Conservation (phyloP, 139 green algal genomes). For the Chlorella sorokiniana region DNA sequence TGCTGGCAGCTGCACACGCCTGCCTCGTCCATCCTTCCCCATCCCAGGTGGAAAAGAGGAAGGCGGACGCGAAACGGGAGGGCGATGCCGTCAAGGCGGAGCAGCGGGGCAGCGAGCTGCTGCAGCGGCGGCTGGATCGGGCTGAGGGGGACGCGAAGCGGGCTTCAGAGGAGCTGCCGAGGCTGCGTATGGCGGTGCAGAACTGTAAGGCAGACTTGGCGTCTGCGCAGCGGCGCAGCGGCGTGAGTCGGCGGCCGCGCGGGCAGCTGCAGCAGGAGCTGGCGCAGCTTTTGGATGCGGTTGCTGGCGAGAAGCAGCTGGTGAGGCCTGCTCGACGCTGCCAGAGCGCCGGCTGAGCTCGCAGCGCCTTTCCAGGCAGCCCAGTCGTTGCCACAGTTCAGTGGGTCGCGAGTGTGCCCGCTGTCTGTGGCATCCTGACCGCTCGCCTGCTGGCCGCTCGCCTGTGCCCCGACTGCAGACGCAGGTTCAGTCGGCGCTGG, state of each 20-base stretch:
- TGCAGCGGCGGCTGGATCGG: constrained; percentile 12
- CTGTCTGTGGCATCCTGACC: too few species aligned
- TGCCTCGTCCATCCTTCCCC: background rate
- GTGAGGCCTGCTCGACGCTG: background rate
- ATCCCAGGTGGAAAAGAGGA: constrained; percentile 24
- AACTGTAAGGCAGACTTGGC: constrained; percentile 19
- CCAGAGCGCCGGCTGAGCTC: too few species aligned
- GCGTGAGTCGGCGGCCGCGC: constrained; percentile 3
- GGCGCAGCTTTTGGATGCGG: constrained; percentile 28
- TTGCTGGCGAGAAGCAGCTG: constrained; percentile 35
- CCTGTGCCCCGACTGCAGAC: constrained; percentile 6
- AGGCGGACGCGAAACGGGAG: constrained; percentile 21
- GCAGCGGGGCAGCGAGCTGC: constrained; percentile 3
- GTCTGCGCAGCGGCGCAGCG: constrained; percentile 18
- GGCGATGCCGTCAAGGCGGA: background rate
- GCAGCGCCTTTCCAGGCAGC: background rate
- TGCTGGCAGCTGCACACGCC: background rate
- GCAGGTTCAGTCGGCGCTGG: constrained; percentile 43
- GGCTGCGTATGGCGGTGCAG: constrained; percentile 17
- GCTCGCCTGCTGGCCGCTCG: background rate
- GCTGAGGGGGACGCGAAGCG: constrained; percentile 14
- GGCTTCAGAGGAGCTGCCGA: background rate
- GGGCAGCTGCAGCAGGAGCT: constrained; percentile 32
- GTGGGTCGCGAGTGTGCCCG: too few species aligned
- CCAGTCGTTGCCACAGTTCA: too few species aligned